Evolutionary conservation across 2,329 filamentous ascomycete genomes (phyloP).

Genomic region (Diaporthe aspalathi): DNA sequence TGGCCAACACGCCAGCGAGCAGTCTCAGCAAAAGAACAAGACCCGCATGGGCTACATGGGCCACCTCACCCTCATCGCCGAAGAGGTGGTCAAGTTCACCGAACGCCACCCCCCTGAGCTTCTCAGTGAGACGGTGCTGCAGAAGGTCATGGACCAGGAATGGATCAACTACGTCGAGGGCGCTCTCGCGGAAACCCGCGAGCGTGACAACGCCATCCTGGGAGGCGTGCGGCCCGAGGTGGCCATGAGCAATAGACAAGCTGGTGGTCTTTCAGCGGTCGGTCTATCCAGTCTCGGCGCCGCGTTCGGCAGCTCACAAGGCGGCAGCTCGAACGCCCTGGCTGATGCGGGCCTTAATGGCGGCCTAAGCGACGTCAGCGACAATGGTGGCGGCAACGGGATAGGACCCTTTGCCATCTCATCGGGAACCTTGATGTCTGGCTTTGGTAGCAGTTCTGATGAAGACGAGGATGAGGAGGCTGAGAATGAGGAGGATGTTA

Average conservation of each 20-base stretch:
- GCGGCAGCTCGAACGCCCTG: constrained; percentile 68
- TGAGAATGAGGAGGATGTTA: constrained; percentile 80
- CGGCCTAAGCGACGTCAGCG: constrained; percentile 71
- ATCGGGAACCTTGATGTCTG: constrained; percentile 82
- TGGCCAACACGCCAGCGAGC: constrained; percentile 87
- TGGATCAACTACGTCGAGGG: constrained; percentile 98
- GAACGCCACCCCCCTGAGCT: constrained; percentile 92
- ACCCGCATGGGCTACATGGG: constrained; percentile 99
- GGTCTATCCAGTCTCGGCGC: constrained; percentile 60
- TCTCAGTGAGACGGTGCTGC: constrained; percentile 83
- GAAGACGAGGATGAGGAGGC: constrained; percentile 97
- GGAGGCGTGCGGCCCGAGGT: constrained; percentile 94
- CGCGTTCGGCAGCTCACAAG: constrained; percentile 46
- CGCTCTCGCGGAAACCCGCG: constrained; percentile 89
- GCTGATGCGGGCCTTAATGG: constrained; percentile 85
- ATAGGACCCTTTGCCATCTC: constrained; percentile 79
- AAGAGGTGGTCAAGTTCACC: constrained; percentile 98
- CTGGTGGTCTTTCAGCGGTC: constrained; percentile 60
- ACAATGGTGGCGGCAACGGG: constrained; percentile 72
- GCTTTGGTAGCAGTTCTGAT: constrained; percentile 94
- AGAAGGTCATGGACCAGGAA: constrained; percentile 87
- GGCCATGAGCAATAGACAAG: constrained; percentile 80
- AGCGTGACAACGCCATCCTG: constrained; percentile 97
- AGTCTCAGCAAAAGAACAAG: constrained; percentile 83
- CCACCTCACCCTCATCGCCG: constrained; percentile 94